phyloP scores from a whole-genome alignment of 1,139 yeast genomes.

The Pichia sp. region DNA sequence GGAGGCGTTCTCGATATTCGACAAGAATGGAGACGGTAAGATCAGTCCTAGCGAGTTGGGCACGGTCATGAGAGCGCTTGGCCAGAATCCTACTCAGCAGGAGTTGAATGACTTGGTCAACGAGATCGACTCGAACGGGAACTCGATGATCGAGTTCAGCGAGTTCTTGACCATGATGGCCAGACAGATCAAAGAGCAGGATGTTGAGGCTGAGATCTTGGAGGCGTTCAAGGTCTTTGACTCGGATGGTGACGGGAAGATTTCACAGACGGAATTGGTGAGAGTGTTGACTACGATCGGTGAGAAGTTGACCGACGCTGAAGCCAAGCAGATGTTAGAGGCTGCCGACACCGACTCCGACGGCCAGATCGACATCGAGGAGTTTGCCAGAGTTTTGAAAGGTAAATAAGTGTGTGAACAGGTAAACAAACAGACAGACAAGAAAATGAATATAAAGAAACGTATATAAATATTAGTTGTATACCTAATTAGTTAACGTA shows the following conservation, averaged over 20 bases:
- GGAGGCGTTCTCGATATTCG: conserved; percentile 95
- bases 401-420: conserved; percentile 26
- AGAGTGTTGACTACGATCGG: conserved; percentile 97
- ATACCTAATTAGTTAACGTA: background rate
- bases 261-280: conserved; percentile 92
- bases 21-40: conserved; percentile 93
- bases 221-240: conserved; percentile 96
- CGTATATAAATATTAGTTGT: background rate
- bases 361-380: conserved; percentile 94
- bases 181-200: conserved; percentile 87
- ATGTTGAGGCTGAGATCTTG: conserved; percentile 91
- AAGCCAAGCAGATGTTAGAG: conserved; percentile 92
- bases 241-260: conserved; percentile 93
- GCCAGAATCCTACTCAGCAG: conserved; percentile 93
- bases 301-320: conserved; percentile 91
- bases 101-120: conserved; percentile 95
- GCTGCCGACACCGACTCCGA: conserved; percentile 96
- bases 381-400: conserved; percentile 52
- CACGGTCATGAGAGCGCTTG: conserved; percentile 96
- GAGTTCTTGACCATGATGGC: conserved; percentile 70
- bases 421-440: background rate
- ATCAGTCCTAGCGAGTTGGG: conserved; percentile 95
- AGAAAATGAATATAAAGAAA: background rate
- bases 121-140: conserved; percentile 93
- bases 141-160: conserved; percentile 90